A percentile compares a stretch with the other conserved stretches of the same genome.
phyloP scores from a whole-genome alignment of 441 rosid genomes.

The Iberis amara region DNA sequence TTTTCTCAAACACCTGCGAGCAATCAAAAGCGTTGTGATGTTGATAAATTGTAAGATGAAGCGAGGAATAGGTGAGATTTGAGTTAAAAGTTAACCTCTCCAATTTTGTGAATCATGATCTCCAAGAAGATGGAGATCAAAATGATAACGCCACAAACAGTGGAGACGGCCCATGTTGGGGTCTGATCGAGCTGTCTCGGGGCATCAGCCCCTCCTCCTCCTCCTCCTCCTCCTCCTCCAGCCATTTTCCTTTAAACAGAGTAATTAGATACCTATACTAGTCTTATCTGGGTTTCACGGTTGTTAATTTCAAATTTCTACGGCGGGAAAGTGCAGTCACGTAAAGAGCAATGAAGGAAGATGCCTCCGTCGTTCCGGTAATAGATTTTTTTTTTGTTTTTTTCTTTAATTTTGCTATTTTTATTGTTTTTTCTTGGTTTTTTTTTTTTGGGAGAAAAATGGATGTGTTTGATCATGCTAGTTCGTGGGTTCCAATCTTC shows the following conservation, averaged over 20 bases:
- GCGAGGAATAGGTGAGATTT: too few relatives aligned
- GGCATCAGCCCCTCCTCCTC: conserved; percentile 32
- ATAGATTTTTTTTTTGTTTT: neutral
- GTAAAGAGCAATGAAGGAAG: neutral
- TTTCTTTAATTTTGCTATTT: neutral
- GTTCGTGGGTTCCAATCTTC: neutral
- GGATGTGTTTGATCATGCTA: conserved; percentile 1
- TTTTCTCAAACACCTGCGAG: conserved; percentile 43
- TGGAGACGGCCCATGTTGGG: conserved; percentile 88
- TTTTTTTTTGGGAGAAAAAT: neutral
- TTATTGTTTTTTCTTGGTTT: neutral
- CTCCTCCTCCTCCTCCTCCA: conserved; percentile 37
- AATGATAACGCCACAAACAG: conserved; percentile 60
- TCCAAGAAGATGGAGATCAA: conserved; percentile 66
- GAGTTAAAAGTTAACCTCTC: conserved; percentile 32
- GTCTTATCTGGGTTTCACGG: conserved; percentile 4
- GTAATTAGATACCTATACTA: neutral
- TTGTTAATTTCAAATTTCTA: conserved; percentile 6
- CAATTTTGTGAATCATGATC: conserved; percentile 53
- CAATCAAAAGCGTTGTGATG: too few relatives aligned
- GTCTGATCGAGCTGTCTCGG: conserved; percentile 77
- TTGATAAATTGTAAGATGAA: too few relatives aligned
- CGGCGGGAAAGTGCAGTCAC: conserved; percentile 14
- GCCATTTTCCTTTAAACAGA: conserved; percentile 27
- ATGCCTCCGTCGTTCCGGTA: conserved; percentile 28